Evolutionary conservation across 2,329 filamentous ascomycete genomes (phyloP).

Genomic region (Alternaria ethzedia): DNA sequence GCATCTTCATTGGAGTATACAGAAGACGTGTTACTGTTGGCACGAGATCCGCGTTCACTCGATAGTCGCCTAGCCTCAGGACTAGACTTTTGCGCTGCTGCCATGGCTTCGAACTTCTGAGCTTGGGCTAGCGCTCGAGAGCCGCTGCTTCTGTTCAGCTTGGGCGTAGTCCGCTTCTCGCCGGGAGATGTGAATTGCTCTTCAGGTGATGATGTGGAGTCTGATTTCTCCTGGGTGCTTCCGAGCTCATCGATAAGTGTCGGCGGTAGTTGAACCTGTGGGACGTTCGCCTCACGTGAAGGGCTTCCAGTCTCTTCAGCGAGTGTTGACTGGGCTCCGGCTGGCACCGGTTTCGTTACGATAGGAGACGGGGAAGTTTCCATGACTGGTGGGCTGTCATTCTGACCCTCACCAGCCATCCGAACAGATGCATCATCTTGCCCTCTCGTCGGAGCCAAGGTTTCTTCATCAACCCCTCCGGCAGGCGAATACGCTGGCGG

Average conservation of each 20-base stretch:
- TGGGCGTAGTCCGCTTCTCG: conserved; percentile 29
- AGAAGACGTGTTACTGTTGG: conserved; percentile 2
- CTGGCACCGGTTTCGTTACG: neutral
- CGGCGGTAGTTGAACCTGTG: neutral
- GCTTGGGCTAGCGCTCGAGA: conserved; percentile 37
- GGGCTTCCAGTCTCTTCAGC: neutral
- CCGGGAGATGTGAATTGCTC: neutral
- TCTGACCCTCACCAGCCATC: too few species aligned
- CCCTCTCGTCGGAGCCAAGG: accelerated
- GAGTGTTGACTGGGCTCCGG: neutral
- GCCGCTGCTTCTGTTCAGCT: conserved; percentile 30
- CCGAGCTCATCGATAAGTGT: neutral
- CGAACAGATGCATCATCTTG: too few species aligned
- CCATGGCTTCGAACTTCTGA: conserved; percentile 39
- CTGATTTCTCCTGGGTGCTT: neutral
- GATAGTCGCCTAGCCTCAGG: neutral
- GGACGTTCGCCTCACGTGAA: neutral
- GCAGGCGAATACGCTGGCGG: conserved; percentile 31
- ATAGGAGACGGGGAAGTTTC: neutral
- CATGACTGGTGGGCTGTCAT: neutral
- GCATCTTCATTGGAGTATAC: conserved; percentile 8
- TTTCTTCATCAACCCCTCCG: neutral
- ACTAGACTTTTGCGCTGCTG: conserved; percentile 14
- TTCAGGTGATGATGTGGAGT: neutral
- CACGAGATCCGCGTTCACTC: conserved; percentile 12